Conservation (phyloP, 805 yeast genomes). For the Tetrapisispora phaffii region DNA sequence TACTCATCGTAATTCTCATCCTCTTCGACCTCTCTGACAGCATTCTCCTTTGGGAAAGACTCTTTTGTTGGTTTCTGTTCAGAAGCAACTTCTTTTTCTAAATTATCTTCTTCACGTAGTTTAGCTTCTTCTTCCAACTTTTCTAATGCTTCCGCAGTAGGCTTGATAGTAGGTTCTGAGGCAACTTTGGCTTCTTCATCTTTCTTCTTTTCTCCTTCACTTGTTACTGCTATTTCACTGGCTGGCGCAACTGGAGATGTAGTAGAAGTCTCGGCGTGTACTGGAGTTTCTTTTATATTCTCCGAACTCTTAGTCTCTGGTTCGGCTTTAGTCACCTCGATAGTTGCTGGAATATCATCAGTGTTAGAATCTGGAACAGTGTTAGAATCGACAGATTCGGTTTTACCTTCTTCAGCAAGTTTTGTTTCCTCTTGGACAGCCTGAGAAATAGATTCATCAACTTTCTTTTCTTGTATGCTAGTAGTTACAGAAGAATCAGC, state of each 20-base stretch:
- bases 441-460: no score
- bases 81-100: conserved; percentile 15
- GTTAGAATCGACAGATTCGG: background rate
- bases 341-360: no score
- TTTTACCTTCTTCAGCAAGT: background rate
- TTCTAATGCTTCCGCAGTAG: conserved; percentile 32
- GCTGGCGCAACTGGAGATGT: no score
- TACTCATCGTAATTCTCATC: conserved; percentile 39
- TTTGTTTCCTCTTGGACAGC: no score
- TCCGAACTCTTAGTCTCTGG: no score
- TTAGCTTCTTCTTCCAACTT: conserved; percentile 33
- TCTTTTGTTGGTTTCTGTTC: background rate
- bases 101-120: conserved; percentile 29
- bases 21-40: conserved; percentile 34
- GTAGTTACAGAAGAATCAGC: background rate
- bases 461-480: background rate
- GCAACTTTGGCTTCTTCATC: background rate
- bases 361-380: no score
- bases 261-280: background rate
- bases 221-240: no score
- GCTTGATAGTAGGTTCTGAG: conserved; percentile 22
- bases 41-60: conserved; percentile 16
- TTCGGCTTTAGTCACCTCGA: no score
- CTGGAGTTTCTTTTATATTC: background rate
- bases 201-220: background rate